Conservation (phyloP, 768 basidiomycete species). For the Mycena capillaripes region DNA sequence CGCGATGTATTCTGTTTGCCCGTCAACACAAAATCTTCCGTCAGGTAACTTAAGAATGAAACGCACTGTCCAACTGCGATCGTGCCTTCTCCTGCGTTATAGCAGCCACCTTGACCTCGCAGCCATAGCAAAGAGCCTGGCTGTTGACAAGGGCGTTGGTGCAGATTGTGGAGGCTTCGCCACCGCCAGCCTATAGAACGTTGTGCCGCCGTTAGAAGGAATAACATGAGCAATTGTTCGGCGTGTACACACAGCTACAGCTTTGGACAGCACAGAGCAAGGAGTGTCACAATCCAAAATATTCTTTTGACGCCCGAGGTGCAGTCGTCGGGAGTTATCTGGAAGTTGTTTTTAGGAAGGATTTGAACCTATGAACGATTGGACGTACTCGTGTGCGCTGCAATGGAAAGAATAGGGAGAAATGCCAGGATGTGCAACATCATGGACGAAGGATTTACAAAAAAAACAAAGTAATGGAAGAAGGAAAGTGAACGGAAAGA, state of each 20-base stretch:
- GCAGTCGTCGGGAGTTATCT: not conserved
- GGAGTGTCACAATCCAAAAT: not conserved
- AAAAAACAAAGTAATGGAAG: not conserved
- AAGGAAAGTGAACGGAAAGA: not conserved
- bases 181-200: not conserved
- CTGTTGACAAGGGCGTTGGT: not conserved
- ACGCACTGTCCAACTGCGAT: constrained; percentile 1
- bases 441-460: not conserved
- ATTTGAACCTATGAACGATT: too few relatives aligned
- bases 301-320: not conserved
- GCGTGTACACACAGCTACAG: not conserved
- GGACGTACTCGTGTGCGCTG: constrained; percentile 2
- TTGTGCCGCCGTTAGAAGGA: not conserved
- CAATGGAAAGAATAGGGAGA: constrained; percentile 8
- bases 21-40: too few relatives aligned
- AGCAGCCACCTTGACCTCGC: not conserved
- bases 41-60: too few relatives aligned
- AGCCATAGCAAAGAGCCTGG: constrained; percentile 7
- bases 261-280: not conserved
- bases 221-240: too few relatives aligned
- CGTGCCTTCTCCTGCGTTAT: not conserved
- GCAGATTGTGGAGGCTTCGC: not conserved
- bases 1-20: too few relatives aligned
- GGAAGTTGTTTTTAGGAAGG: not conserved
- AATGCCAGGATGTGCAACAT: constrained; percentile 3